Evolutionary conservation across 768 basidiomycete species (phyloP).

Genomic region (Lactarius akahatsu): DNA sequence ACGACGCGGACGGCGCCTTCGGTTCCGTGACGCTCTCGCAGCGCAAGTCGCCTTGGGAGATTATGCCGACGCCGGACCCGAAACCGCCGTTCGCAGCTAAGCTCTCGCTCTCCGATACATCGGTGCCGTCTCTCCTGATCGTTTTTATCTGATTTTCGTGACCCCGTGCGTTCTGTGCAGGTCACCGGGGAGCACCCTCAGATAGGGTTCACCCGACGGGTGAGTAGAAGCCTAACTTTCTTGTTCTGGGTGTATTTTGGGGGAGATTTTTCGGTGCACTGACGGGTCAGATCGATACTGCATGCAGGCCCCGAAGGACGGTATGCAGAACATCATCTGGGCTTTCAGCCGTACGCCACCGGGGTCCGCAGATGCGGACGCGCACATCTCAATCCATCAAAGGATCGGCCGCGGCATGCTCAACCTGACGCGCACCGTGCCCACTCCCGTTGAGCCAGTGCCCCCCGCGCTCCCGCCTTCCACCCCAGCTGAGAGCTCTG

Average conservation of each 20-base stretch:
- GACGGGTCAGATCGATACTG: background rate
- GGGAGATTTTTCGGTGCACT: no score
- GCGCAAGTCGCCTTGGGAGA: conserved; percentile 49
- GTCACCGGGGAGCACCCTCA: conserved; percentile 12
- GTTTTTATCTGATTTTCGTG: background rate
- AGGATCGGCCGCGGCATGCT: conserved; percentile 44
- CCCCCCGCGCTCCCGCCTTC: background rate
- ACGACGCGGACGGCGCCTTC: conserved; percentile 41
- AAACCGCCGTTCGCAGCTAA: conserved; percentile 54
- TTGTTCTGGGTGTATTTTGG: conserved; percentile 35
- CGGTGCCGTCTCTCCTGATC: conserved; percentile 37
- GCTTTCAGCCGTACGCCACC: conserved; percentile 56
- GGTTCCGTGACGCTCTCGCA: conserved; percentile 61
- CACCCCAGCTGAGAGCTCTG: background rate
- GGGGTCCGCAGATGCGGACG: conserved; percentile 43
- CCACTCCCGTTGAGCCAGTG: conserved; percentile 25
- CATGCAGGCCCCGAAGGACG: conserved; percentile 44
- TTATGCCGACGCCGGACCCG: conserved; percentile 56
- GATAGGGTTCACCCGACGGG: conserved; percentile 22
- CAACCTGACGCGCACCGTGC: conserved; percentile 45
- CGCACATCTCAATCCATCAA: conserved; percentile 49
- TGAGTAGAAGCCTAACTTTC: conserved; percentile 35
- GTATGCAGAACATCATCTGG: conserved; percentile 52
- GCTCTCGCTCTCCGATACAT: conserved; percentile 35
- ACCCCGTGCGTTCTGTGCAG: background rate